These are phyloP conservation scores for Alternaria sp. DNA, from an alignment of 2,329 filamentous ascomycete species.

Conservation along the genomic window DNA sequence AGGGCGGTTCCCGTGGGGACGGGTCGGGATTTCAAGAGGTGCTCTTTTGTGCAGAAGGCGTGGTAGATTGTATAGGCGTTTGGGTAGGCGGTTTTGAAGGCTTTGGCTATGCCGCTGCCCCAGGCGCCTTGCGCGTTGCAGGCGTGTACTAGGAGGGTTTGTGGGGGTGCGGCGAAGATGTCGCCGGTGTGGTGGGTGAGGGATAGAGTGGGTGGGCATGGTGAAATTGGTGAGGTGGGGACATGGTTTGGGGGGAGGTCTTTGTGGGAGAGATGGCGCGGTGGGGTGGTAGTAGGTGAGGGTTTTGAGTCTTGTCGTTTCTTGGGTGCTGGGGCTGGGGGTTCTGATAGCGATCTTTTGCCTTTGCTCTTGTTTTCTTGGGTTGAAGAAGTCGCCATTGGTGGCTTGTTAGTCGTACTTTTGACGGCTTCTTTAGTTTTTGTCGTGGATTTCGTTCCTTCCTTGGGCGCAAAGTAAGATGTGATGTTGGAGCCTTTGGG, in stretches of 20 bases:
- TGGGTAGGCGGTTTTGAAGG: conserved; percentile 62
- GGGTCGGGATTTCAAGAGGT: conserved; percentile 33
- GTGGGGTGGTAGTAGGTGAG: background rate
- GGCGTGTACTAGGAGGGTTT: conserved; percentile 64
- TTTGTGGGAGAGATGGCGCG: conserved; percentile 22
- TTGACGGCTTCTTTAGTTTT: background rate
- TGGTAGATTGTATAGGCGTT: conserved; percentile 60
- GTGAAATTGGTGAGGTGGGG: background rate
- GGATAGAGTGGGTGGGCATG: background rate
- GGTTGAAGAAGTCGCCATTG: background rate
- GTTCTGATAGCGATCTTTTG: conserved; percentile 7
- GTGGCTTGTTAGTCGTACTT: background rate
- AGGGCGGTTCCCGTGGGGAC: conserved; percentile 58
- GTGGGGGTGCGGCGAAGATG: conserved; percentile 62
- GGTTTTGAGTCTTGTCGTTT: conserved; percentile 12
- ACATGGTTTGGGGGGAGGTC: conserved; percentile 16
- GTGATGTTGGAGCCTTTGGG: conserved; percentile 9
- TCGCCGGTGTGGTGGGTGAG: conserved; percentile 52
- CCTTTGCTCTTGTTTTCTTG: conserved; percentile 6
- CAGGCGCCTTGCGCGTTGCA: conserved; percentile 67
- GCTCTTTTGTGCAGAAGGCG: conserved; percentile 55
- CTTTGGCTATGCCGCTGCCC: conserved; percentile 66
- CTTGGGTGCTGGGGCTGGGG: background rate
- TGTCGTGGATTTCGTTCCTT: background rate
- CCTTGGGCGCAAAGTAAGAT: conserved; percentile 11